phyloP scores from a whole-genome alignment of 805 yeast genomes.

The Scheffersomyces lignosus region DNA sequence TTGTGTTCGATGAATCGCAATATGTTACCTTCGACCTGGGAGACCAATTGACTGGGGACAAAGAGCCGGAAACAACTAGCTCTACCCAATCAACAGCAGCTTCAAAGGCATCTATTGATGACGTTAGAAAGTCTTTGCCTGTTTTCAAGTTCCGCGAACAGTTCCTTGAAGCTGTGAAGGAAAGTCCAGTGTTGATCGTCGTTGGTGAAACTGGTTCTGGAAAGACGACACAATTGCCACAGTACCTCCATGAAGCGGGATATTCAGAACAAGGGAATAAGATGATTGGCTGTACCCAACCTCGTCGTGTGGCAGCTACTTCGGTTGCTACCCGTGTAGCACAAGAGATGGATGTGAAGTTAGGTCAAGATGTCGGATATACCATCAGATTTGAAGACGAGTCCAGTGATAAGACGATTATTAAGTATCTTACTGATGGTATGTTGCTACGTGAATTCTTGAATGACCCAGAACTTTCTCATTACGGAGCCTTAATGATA shows the following conservation, averaged over 20 bases:
- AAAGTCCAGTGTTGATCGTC: conserved; percentile 68
- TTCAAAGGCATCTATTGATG: conserved; percentile 15
- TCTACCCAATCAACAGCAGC: neutral
- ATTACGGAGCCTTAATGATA: conserved; percentile 82
- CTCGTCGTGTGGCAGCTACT: conserved; percentile 92
- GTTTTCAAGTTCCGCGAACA: conserved; percentile 64
- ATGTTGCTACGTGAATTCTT: conserved; percentile 85
- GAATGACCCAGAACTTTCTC: conserved; percentile 65
- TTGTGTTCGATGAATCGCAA: conserved; percentile 70
- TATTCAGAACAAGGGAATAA: conserved; percentile 50
- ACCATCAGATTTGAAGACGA: conserved; percentile 84
- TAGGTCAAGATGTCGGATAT: conserved; percentile 92
- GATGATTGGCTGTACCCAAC: conserved; percentile 86
- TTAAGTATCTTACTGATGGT: conserved; percentile 96
- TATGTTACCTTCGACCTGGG: conserved; percentile 56
- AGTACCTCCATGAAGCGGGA: conserved; percentile 81
- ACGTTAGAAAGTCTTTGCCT: conserved; percentile 68
- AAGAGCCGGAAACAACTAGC: neutral
- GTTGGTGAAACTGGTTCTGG: conserved; percentile 95
- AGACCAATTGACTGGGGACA: conserved; percentile 23
- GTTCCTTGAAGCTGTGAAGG: conserved; percentile 57
- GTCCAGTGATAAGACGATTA: conserved; percentile 56
- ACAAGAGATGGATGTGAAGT: conserved; percentile 74
- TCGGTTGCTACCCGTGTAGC: conserved; percentile 91
- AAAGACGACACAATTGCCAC: conserved; percentile 92